Evolutionary conservation across 208 protist species (phyloP).

Genomic region (Acanthamoeba royreba): DNA sequence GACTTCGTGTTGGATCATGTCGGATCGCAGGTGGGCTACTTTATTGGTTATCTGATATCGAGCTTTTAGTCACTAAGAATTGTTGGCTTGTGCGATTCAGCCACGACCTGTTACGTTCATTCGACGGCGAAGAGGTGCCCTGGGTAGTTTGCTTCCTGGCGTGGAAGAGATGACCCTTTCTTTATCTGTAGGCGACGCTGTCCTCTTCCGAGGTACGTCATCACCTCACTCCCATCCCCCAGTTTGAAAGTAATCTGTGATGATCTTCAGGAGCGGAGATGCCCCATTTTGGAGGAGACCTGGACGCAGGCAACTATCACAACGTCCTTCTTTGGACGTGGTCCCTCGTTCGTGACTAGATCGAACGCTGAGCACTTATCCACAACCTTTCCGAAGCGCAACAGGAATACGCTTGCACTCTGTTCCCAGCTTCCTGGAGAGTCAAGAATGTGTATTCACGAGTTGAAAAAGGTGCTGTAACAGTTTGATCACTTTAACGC

Average conservation of each 20-base stretch:
- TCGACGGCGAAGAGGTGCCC: not conserved
- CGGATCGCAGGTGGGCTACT: not conserved
- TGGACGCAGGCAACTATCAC: not conserved
- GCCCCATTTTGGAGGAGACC: not conserved
- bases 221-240: not conserved
- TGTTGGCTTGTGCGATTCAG: not conserved
- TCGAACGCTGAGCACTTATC: too few relatives aligned
- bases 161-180: not conserved
- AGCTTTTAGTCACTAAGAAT: not conserved
- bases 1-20: not conserved
- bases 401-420: too few relatives aligned
- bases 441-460: too few relatives aligned
- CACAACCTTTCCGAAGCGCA: too few relatives aligned
- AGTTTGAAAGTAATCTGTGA: not conserved
- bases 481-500: too few relatives aligned
- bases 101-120: not conserved
- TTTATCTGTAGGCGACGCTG: not conserved
- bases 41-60: not conserved
- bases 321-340: slow-evolving; percentile 4
- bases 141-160: not conserved
- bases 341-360: not conserved
- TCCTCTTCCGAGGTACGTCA: not conserved
- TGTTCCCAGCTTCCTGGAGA: too few relatives aligned
- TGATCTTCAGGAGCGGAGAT: not conserved
- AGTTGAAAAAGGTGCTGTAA: too few relatives aligned